phyloP scores from a whole-genome alignment of 331 rosid genomes.

The Phaseolus coccineus region DNA sequence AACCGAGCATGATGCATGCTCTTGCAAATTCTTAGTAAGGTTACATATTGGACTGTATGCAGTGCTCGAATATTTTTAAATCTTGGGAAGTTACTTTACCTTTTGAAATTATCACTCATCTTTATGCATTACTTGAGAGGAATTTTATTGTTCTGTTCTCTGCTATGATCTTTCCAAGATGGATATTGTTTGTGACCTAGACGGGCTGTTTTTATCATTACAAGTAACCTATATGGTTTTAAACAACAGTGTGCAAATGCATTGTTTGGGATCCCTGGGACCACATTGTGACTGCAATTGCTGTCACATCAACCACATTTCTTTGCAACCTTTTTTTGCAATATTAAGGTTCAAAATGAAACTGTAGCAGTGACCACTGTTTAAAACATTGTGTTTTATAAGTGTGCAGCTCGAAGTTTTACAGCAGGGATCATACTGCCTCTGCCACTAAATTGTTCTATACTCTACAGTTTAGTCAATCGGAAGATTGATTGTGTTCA shows the following conservation, averaged over 20 bases:
- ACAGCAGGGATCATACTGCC: neutral
- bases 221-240: neutral
- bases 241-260: neutral
- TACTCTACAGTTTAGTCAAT: neutral
- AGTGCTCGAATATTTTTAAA: neutral
- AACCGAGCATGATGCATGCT: neutral
- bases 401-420: slow-evolving; percentile 8
- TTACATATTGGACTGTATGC: neutral
- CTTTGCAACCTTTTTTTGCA: neutral
- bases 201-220: neutral
- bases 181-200: neutral
- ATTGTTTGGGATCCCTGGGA: neutral
- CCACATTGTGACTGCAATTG: neutral
- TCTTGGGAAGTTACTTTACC: neutral
- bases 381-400: neutral
- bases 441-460: neutral
- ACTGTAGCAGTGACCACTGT: neutral
- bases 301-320: neutral
- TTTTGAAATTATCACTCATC: slow-evolving; percentile 5
- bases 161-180: neutral
- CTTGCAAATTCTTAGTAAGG: neutral
- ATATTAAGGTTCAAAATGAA: neutral
- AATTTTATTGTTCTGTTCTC: neutral
- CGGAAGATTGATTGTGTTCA: neutral
- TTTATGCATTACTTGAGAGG: neutral